phyloP scores from a whole-genome alignment of 306 rosid species.

The Vigna radiata region DNA sequence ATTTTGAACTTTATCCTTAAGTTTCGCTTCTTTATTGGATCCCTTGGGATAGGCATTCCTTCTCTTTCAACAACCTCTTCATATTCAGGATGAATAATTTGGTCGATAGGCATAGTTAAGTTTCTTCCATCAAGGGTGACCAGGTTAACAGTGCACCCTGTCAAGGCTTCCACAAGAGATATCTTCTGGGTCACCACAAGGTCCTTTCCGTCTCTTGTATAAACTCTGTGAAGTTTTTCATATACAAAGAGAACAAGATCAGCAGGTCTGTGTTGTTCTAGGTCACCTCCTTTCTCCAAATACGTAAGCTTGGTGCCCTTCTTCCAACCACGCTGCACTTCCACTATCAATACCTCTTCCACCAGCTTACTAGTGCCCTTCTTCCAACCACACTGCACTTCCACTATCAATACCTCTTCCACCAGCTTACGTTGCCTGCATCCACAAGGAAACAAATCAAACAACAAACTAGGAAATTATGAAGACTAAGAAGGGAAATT shows the following conservation, averaged over 20 bases:
- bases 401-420: constrained; percentile 58
- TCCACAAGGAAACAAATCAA: constrained; percentile 11
- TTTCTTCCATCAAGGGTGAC: constrained; percentile 61
- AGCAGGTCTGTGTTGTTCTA: background rate
- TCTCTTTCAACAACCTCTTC: constrained; percentile 62
- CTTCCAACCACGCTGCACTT: constrained; percentile 38
- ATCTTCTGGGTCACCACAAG: constrained; percentile 51
- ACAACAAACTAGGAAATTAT: background rate
- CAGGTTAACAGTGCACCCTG: constrained; percentile 56
- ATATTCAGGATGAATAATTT: constrained; percentile 54
- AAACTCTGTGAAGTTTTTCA: background rate
- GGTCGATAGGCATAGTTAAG: constrained; percentile 53
- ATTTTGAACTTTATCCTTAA: no score
- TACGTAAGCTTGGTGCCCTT: no score
- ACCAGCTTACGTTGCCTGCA: constrained; percentile 45
- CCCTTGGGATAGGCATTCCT: constrained; percentile 66
- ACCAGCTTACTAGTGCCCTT: background rate
- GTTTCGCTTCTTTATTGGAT: constrained; percentile 45
- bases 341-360: constrained; percentile 58
- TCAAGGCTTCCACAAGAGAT: constrained; percentile 57
- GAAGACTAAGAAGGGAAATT: no score
- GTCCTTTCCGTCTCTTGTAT: constrained; percentile 59
- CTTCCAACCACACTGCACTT: constrained; percentile 37
- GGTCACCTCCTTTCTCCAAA: background rate
- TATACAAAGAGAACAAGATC: no score